Conservation (phyloP, 768 basidiomycete species). For the Russula sp. region DNA sequence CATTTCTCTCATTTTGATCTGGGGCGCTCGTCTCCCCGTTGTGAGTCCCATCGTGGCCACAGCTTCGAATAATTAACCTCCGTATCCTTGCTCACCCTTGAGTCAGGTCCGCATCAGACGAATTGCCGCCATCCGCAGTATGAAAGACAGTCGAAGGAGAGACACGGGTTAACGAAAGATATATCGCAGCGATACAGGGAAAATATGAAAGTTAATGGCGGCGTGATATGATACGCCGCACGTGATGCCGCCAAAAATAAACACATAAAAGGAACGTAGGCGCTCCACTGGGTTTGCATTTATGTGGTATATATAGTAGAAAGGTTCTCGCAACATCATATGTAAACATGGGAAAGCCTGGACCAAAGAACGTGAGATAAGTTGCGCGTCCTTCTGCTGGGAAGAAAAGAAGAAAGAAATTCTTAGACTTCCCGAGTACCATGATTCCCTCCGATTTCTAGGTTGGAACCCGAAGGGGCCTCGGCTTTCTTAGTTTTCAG, state of each 20-base stretch:
- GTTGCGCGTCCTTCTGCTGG: background rate
- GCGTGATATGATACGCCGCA: too few relatives aligned
- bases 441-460: background rate
- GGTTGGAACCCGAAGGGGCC: conserved; percentile 2
- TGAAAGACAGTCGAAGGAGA: too few relatives aligned
- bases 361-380: too few relatives aligned
- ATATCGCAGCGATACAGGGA: too few relatives aligned
- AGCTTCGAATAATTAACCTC: background rate
- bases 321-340: too few relatives aligned
- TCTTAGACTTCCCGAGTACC: background rate
- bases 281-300: too few relatives aligned
- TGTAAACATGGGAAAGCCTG: too few relatives aligned
- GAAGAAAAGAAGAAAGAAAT: background rate
- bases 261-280: too few relatives aligned
- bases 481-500: background rate
- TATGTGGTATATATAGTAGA: too few relatives aligned
- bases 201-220: too few relatives aligned
- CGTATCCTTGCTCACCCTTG: conserved; percentile 8
- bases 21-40: conserved; percentile 91
- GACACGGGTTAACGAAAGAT: too few relatives aligned
- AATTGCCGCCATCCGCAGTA: conserved; percentile 53
- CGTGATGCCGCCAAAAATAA: too few relatives aligned
- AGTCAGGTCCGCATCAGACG: conserved; percentile 72
- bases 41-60: conserved; percentile 39
- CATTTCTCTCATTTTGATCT: conserved; percentile 90